Conservation (phyloP, 2,329 filamentous ascomycete species). For the Botrytis galanthina region DNA sequence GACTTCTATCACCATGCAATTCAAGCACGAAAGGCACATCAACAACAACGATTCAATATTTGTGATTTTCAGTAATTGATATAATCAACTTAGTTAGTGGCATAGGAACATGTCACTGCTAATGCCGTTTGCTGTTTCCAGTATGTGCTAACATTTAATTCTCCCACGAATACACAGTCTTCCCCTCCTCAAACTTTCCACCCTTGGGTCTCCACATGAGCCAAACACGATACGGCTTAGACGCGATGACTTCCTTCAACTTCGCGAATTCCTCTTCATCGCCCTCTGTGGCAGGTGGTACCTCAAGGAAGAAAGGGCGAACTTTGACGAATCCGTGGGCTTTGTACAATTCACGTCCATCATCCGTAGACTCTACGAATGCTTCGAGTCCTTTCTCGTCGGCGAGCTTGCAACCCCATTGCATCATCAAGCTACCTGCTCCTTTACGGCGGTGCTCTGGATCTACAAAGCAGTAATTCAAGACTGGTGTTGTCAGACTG, state of each 20-base stretch:
- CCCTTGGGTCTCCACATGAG: constrained; percentile 11
- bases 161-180: constrained; percentile 11
- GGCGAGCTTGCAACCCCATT: constrained; percentile 14
- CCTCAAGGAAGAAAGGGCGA: background rate
- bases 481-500: background rate
- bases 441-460: background rate
- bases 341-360: constrained; percentile 8
- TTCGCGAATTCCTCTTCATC: constrained; percentile 6
- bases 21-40: background rate
- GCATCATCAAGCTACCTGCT: constrained; percentile 1
- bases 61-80: background rate
- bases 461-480: constrained; percentile 7
- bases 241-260: background rate
- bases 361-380: constrained; percentile 10
- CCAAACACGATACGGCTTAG: constrained; percentile 10
- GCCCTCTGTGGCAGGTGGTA: background rate
- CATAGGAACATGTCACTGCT: background rate
- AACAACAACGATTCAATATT: background rate
- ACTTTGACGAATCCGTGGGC: constrained; percentile 5
- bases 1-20: background rate
- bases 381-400: constrained; percentile 11
- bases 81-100: background rate
- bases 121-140: background rate
- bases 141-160: background rate
- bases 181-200: constrained; percentile 10